phyloP scores from a whole-genome alignment of 2,329 filamentous ascomycete genomes.

The Curvularia eragrostidis region DNA sequence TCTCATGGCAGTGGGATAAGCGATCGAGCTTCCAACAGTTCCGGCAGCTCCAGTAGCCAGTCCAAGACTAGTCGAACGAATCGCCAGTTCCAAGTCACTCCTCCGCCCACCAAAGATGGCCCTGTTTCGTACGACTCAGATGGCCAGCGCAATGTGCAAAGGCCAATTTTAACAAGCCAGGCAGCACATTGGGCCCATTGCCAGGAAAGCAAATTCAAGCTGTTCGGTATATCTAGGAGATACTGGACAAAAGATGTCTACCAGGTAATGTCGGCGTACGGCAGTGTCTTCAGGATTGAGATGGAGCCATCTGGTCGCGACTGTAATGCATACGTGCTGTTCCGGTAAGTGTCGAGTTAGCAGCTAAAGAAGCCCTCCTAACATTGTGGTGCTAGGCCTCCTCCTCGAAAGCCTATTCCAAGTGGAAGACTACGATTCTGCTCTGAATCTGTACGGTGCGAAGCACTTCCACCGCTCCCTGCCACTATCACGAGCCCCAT shows the following conservation, averaged over 20 bases:
- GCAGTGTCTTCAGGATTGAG: slow-evolving; percentile 41
- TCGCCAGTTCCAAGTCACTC: neutral
- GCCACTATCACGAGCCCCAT: slow-evolving; percentile 32
- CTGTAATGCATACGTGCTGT: slow-evolving; percentile 31
- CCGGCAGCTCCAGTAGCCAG: slow-evolving; percentile 21
- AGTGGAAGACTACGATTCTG: slow-evolving; percentile 15
- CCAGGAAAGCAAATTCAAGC: slow-evolving; percentile 35
- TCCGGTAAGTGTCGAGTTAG: slow-evolving; percentile 26
- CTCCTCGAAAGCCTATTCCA: slow-evolving; percentile 16
- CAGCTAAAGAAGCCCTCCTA: neutral
- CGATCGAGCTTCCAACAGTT: slow-evolving; percentile 22
- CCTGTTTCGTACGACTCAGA: neutral
- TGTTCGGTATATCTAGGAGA: slow-evolving; percentile 23
- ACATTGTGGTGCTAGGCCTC: slow-evolving; percentile 20
- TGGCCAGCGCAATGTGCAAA: slow-evolving; percentile 3
- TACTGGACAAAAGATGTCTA: slow-evolving; percentile 34
- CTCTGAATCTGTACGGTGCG: slow-evolving; percentile 9
- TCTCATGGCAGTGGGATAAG: slow-evolving; percentile 16
- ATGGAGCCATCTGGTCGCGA: slow-evolving; percentile 21
- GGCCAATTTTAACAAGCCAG: slow-evolving; percentile 6
- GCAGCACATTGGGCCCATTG: slow-evolving; percentile 22
- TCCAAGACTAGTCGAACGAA: slow-evolving; percentile 10
- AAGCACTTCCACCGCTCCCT: slow-evolving; percentile 3
- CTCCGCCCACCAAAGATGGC: neutral
- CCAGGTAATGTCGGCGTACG: slow-evolving; percentile 29